phyloP scores from a whole-genome alignment of 164 flowering plant species.

The Pachysandra terminalis region DNA sequence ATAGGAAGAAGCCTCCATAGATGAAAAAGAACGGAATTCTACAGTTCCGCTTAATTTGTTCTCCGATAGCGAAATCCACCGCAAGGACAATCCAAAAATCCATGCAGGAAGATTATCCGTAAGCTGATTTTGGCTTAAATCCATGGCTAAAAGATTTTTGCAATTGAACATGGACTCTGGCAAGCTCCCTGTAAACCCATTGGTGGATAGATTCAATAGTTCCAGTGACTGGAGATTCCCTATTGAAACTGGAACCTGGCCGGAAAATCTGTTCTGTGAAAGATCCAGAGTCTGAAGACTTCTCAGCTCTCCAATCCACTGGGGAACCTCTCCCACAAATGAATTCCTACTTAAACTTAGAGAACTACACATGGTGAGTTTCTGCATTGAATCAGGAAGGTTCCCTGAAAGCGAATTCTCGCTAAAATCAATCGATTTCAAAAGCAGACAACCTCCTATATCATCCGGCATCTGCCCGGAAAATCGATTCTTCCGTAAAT shows the following conservation, averaged over 20 bases:
- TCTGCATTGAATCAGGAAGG: constrained; percentile 64
- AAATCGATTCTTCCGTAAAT: constrained; percentile 50
- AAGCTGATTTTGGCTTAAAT: constrained; percentile 62
- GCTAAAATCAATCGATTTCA: constrained; percentile 66
- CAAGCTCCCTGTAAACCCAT: constrained; percentile 55
- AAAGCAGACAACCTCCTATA: constrained; percentile 62
- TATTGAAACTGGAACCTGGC: constrained; percentile 52
- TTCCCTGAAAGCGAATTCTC: constrained; percentile 60
- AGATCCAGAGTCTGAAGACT: constrained; percentile 73
- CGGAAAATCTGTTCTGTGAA: constrained; percentile 66
- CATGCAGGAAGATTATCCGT: constrained; percentile 60
- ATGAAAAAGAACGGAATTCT: constrained; percentile 17
- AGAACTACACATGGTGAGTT: constrained; percentile 51
- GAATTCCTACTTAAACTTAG: constrained; percentile 53
- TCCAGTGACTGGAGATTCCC: constrained; percentile 58
- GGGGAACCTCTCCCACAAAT: constrained; percentile 58
- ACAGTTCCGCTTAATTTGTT: constrained; percentile 36
- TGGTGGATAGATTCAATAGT: constrained; percentile 51
- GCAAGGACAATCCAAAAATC: constrained; percentile 47
- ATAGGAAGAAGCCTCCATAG: constrained; percentile 20
- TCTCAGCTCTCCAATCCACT: constrained; percentile 74
- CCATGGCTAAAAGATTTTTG: constrained; percentile 41
- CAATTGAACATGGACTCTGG: constrained; percentile 62
- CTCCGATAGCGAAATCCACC: constrained; percentile 30
- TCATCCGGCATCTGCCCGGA: constrained; percentile 64